Base-by-base conservation (phyloP, 1,284 basidiomycete genomes). In the Neonothopanus nambi region DNA sequence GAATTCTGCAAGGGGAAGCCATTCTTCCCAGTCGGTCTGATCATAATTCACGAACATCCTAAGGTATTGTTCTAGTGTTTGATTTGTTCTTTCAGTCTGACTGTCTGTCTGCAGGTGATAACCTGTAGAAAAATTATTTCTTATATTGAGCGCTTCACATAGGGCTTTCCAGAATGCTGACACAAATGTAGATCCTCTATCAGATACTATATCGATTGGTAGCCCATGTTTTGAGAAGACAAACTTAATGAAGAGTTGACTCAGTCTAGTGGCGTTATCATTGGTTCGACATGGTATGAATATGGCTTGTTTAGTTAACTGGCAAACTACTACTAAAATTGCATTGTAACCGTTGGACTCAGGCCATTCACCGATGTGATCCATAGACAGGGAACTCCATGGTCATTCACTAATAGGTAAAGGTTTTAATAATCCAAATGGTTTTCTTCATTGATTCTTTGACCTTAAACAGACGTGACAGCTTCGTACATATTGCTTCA, bases 291-390 rank as follows among this genome's bases (percentile, higher is more conserved):
- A 46, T 5, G 44, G 9, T 30, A 33, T 33, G 17, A 46, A 46
- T 5, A 46, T 26, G 9, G 24, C 26, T 17, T 30, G 21, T 46
- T 46, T 46, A 5, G 44, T 46, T 11, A 33, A 15, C n/a, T 28
- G 18, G 28, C 48, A 51, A 24, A 65, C 66, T 51, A 56, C 57
- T 0, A 70, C 63, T 39, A 71, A 56, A 39, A 71, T 63, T 0
- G 64, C 48, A 43, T 69, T 58, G 48, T 60, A 66, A 0, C 67
- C 68, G 15, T 65, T 23, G 1, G 55, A 61, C 4, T 57, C 49
- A 0, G 71, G 71, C 2, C 73, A 62, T 20, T 61, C 50, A 1
- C 51, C 48, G 42, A 71, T n/a, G n/a, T n/a, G n/a, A n/a, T n/a
- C n/a, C n/a, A n/a, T n/a, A n/a, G n/a, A n/a, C n/a, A n/a, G n/a